These are phyloP conservation scores for Fraxinus greggii DNA, from an alignment of 305 asterid genomes.

Conservation along the genomic window DNA sequence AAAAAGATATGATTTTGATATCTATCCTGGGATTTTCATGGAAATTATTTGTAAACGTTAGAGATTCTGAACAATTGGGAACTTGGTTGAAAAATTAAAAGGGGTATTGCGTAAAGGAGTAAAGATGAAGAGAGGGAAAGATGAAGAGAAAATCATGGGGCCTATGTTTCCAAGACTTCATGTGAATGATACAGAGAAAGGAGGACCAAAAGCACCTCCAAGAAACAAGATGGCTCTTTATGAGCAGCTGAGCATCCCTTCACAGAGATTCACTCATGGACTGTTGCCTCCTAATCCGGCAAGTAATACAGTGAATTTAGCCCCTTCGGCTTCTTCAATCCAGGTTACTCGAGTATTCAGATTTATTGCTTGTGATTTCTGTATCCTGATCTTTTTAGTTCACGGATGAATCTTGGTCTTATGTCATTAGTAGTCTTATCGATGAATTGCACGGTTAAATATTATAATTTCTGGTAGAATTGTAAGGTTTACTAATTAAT, in stretches of 20 bases:
- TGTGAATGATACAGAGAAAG: slow-evolving; percentile 83
- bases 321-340: slow-evolving; percentile 33
- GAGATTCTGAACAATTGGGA: slow-evolving; percentile 11
- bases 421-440: neutral
- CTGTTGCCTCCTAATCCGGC: slow-evolving; percentile 25
- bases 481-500: neutral
- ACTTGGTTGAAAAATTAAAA: slow-evolving; percentile 16
- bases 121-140: slow-evolving; percentile 54
- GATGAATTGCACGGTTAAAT: neutral
- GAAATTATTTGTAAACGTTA: slow-evolving; percentile 15
- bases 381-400: neutral
- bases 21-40: slow-evolving; percentile 8
- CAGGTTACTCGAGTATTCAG: slow-evolving; percentile 47
- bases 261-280: slow-evolving; percentile 54
- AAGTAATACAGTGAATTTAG: slow-evolving; percentile 24
- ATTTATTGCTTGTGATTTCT: slow-evolving; percentile 12
- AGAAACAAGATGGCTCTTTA: slow-evolving; percentile 98
- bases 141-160: slow-evolving; percentile 65
- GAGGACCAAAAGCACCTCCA: slow-evolving; percentile 99
- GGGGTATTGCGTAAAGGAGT: neutral
- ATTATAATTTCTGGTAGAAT: neutral
- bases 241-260: slow-evolving; percentile 91
- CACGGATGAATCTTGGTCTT: neutral
- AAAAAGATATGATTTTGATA: slow-evolving; percentile 26
- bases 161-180: slow-evolving; percentile 98